Conservation (phyloP, 495 filamentous ascomycete genomes). For the Symbiotaphrina buchneri region DNA sequence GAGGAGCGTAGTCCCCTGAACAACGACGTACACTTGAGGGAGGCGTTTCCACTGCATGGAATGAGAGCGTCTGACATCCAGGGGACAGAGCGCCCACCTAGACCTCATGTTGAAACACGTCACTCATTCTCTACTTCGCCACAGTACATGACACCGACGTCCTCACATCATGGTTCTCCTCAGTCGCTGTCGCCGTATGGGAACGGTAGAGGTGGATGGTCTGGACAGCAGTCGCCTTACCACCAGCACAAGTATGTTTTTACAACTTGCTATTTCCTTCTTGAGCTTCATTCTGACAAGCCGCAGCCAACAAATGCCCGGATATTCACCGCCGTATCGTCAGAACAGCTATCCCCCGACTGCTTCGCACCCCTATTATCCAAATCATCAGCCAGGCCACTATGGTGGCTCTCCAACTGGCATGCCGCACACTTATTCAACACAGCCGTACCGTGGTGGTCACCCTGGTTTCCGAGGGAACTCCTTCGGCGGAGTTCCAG, state of each 20-base stretch:
- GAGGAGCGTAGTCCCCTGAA: slow-evolving; percentile 11
- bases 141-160: slow-evolving; percentile 30
- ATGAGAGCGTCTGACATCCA: slow-evolving; percentile 14
- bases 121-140: slow-evolving; percentile 31
- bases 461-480: slow-evolving; percentile 28
- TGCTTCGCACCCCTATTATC: slow-evolving; percentile 23
- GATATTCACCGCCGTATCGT: slow-evolving; percentile 11
- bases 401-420: slow-evolving; percentile 28
- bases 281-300: slow-evolving; percentile 7
- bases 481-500: slow-evolving; percentile 24
- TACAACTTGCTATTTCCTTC: neutral
- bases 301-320: slow-evolving; percentile 7
- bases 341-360: slow-evolving; percentile 13
- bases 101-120: slow-evolving; percentile 17
- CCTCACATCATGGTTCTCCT: slow-evolving; percentile 45
- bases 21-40: slow-evolving; percentile 9
- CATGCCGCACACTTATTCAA: slow-evolving; percentile 23
- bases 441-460: slow-evolving; percentile 27
- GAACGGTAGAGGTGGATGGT: slow-evolving; percentile 29
- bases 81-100: slow-evolving; percentile 13
- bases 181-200: slow-evolving; percentile 41
- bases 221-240: slow-evolving; percentile 26
- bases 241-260: slow-evolving; percentile 35
- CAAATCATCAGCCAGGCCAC: slow-evolving; percentile 19
- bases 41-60: slow-evolving; percentile 16